phyloP scores from a whole-genome alignment of 2,329 filamentous ascomycete genomes.

The Capronia americana region DNA sequence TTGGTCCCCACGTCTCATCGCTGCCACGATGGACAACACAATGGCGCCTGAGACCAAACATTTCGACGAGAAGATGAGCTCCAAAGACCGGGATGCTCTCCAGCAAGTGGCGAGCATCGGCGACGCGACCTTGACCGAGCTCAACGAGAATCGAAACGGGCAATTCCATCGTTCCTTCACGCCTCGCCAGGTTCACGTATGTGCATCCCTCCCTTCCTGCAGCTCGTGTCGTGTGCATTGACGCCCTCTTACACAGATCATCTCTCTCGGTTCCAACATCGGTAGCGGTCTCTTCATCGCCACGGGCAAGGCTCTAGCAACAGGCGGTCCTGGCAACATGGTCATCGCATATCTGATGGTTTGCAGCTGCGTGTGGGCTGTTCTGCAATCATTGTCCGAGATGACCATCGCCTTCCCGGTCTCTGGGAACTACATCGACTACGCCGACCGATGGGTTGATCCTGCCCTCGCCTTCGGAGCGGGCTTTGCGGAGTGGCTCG shows the following conservation, averaged over 20 bases:
- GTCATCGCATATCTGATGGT: slow-evolving; percentile 45
- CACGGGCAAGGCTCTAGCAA: slow-evolving; percentile 40
- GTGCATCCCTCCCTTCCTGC: not conserved
- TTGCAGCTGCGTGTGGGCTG: slow-evolving; percentile 44
- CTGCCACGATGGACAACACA: not conserved
- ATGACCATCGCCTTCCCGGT: slow-evolving; percentile 50
- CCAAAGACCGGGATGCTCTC: not conserved
- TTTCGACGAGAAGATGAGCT: not conserved
- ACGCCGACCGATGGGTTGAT: slow-evolving; percentile 49
- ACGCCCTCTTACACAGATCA: slow-evolving; percentile 9
- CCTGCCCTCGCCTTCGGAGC: slow-evolving; percentile 50
- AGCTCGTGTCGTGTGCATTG: not conserved
- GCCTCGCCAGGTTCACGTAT: slow-evolving; percentile 9
- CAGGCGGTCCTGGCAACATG: slow-evolving; percentile 45
- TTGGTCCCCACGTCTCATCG: not conserved
- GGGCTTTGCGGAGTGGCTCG: slow-evolving; percentile 39
- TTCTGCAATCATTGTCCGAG: slow-evolving; percentile 43
- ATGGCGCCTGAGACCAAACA: not conserved
- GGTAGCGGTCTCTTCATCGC: slow-evolving; percentile 47
- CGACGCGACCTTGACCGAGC: not conserved
- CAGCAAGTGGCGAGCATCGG: not conserved
- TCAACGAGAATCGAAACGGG: slow-evolving; percentile 3
- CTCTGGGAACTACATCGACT: slow-evolving; percentile 49
- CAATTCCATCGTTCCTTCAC: slow-evolving; percentile 6
- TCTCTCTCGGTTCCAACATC: slow-evolving; percentile 41